Base-by-base conservation (phyloP, 352 stramenopile species). In the Pythium grandisporangium region DNA sequence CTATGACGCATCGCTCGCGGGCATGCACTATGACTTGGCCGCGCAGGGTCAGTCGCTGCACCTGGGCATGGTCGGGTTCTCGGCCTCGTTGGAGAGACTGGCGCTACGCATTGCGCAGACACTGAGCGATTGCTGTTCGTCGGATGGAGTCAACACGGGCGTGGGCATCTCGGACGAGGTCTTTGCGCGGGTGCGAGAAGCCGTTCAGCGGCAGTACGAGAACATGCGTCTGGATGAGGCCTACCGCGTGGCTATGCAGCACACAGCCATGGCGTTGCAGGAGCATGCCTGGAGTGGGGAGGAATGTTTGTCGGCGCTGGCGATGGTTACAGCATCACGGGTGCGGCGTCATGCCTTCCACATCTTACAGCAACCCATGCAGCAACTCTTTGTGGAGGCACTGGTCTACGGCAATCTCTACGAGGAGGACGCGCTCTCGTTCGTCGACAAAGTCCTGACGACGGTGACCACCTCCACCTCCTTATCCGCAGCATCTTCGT, bases 331-430 rank as follows among this genome's bases (percentile, higher is more conserved):
- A 37, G 13, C 37, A 5, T 16, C 26, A 3, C n/a, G 51, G 17
- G 11, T 52, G 23, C 36, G 27, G 13, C 32, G 21, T n/a, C 66
- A 79, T 35, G 60, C 53, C 7, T 42, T 48, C 11, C 51, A 48
- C 17, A 24, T 79, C 4, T 63, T 75, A 38, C 35, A 58, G 16
- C 53, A 69, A 21, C 24, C 77, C 4, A 62, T 75, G 38, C 35
- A 58, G 16, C 53, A 69, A 21, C 27, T 71, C 13, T 75, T 58
- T 38, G 40, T 65, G 3, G 62, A 79, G 25, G 58, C 62, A 5
- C 48, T 84, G 20, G 25, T 80, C 13, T 77, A 80, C 38, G 70
- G 70, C 11, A 84, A 82, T 48, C 36, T 78, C 42, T 54, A 66
- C 35, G 42, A 58, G 16, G 21, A 44, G 16, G 55, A 61, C 10